Conservation (phyloP, 1,139 yeast species). For the Candida neerlandica region DNA sequence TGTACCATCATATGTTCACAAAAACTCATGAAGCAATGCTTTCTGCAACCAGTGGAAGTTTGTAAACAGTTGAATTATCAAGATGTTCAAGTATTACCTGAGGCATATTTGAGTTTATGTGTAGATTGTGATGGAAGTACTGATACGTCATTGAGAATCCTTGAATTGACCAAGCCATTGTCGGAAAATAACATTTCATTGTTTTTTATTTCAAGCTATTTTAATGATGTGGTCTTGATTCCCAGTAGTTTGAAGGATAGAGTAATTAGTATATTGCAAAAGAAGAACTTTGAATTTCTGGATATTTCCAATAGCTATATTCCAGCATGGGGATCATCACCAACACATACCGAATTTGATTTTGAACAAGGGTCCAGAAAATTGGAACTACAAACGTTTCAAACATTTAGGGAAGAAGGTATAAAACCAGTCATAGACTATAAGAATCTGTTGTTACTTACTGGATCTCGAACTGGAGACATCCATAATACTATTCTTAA, state of each 20-base stretch:
- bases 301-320: constrained; percentile 41
- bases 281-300: constrained; percentile 47
- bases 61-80: constrained; percentile 29
- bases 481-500: constrained; percentile 40
- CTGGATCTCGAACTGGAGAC: constrained; percentile 62
- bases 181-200: constrained; percentile 60
- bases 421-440: constrained; percentile 50
- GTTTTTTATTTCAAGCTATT: constrained; percentile 66
- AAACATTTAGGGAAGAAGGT: constrained; percentile 39
- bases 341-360: constrained; percentile 1
- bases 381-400: constrained; percentile 39
- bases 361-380: constrained; percentile 12
- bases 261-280: constrained; percentile 48
- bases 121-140: constrained; percentile 64
- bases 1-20: constrained; percentile 57
- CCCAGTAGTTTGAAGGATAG: constrained; percentile 48
- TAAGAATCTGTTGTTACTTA: constrained; percentile 49
- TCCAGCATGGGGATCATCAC: constrained; percentile 8
- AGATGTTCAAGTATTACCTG: constrained; percentile 47
- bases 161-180: constrained; percentile 62
- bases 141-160: constrained; percentile 54
- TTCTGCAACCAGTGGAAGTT: constrained; percentile 36
- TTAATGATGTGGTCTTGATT: constrained; percentile 65
- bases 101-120: constrained; percentile 55
- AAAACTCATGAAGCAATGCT: constrained; percentile 35